These are phyloP conservation scores for Apiospora koreana DNA, from an alignment of 2,329 filamentous ascomycete genomes.

Conservation along the genomic window DNA sequence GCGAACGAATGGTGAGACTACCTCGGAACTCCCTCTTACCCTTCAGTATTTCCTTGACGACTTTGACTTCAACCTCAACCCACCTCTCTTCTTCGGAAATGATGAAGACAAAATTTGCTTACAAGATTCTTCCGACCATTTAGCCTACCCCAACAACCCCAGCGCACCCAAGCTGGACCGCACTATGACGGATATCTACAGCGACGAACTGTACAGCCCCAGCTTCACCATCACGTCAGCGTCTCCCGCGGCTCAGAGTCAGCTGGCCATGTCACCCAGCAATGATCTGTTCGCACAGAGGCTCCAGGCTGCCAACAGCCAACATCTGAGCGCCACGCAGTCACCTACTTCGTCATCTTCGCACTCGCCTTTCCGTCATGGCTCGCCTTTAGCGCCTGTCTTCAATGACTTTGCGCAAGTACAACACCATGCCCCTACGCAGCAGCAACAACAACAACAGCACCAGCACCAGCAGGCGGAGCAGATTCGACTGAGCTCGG, in stretches of 20 bases:
- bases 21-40: constrained; percentile 15
- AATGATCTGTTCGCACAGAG: constrained; percentile 72
- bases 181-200: constrained; percentile 82
- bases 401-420: constrained; percentile 45
- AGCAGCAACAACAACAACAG: constrained; percentile 36
- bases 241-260: constrained; percentile 48
- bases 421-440: constrained; percentile 16
- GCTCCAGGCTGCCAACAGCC: constrained; percentile 76
- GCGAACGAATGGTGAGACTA: constrained; percentile 56
- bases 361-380: constrained; percentile 79
- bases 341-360: constrained; percentile 49
- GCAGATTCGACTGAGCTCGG: constrained; percentile 50
- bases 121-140: constrained; percentile 59
- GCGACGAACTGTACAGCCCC: constrained; percentile 82
- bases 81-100: constrained; percentile 25
- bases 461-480: constrained; percentile 22
- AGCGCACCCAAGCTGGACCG: constrained; percentile 74
- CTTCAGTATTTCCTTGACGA: constrained; percentile 15
- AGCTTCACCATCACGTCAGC: constrained; percentile 61
- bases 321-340: constrained; percentile 63
- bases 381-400: constrained; percentile 60
- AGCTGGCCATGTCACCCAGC: constrained; percentile 49
- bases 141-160: constrained; percentile 48
- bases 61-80: background rate
- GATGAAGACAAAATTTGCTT: constrained; percentile 63